These are phyloP conservation scores for Pharus latifolius DNA, from an alignment of 176 grass and related monocot species.

Conservation along the genomic window DNA sequence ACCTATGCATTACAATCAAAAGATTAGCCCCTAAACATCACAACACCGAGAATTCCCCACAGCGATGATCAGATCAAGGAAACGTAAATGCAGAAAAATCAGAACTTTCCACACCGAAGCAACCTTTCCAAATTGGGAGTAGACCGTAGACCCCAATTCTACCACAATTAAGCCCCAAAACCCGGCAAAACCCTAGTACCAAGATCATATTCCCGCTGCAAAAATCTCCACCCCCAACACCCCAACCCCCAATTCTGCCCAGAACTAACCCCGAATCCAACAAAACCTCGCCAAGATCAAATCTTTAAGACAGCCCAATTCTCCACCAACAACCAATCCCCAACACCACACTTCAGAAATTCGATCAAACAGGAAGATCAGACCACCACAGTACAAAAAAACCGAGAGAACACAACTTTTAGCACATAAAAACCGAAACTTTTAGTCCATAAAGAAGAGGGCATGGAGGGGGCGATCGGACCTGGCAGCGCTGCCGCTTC, in stretches of 20 bases:
- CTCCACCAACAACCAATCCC: background rate
- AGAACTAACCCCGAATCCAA: background rate
- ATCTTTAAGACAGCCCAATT: background rate
- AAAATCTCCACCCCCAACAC: background rate
- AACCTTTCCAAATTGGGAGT: background rate
- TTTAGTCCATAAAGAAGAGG: background rate
- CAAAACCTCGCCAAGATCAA: background rate
- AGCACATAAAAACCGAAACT: no score
- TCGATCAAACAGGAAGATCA: background rate
- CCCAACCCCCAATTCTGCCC: background rate
- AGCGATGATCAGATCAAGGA: background rate
- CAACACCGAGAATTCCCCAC: no score
- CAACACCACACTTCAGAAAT: background rate
- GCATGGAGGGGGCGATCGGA: background rate
- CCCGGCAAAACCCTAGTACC: background rate
- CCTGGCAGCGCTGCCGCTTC: slow-evolving; percentile 53
- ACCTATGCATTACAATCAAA: no score
- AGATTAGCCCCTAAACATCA: no score
- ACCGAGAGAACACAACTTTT: background rate
- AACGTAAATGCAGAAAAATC: background rate
- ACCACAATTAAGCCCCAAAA: slow-evolving; percentile 3
- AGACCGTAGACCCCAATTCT: background rate
- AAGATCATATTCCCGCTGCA: background rate
- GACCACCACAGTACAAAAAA: background rate
- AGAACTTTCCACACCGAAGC: background rate